phyloP scores from a whole-genome alignment of 139 green algal species.

The Zygnema circumcarinatum region DNA sequence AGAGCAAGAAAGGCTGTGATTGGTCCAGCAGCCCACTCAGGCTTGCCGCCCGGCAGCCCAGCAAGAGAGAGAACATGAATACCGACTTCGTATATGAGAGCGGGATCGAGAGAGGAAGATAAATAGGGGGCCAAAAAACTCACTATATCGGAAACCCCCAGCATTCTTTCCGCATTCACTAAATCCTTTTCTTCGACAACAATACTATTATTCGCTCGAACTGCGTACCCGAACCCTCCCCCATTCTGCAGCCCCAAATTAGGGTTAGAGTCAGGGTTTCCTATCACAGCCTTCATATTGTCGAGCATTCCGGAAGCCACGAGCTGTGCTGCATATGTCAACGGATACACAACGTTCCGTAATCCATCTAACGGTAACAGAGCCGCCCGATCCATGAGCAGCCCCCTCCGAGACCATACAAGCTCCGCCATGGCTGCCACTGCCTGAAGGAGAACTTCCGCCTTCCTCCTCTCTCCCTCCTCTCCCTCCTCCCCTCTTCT shows the following conservation, averaged over 20 bases:
- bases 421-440: conserved; percentile 38
- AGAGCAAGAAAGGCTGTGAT: conserved; percentile 59
- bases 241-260: neutral
- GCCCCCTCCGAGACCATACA: conserved; percentile 38
- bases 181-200: conserved; percentile 39
- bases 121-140: conserved; percentile 48
- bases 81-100: conserved; percentile 53
- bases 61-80: conserved; percentile 51
- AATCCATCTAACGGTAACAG: conserved; percentile 37
- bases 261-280: neutral
- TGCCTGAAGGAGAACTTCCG: conserved; percentile 1
- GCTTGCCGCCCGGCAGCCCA: conserved; percentile 48
- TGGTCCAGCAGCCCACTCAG: conserved; percentile 53
- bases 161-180: conserved; percentile 36
- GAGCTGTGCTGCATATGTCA: conserved; percentile 30
- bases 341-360: conserved; percentile 35
- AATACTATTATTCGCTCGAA: neutral
- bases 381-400: conserved; percentile 31
- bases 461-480: neutral
- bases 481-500: conserved; percentile 37
- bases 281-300: neutral
- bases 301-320: conserved; percentile 44
- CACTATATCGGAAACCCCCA: conserved; percentile 53
- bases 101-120: conserved; percentile 43
- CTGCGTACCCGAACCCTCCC: neutral